Evolutionary conservation across 306 rosid genomes (phyloP), one percentile per base, ranked within the genome.

Genomic region (Quercus variabilis): DNA sequence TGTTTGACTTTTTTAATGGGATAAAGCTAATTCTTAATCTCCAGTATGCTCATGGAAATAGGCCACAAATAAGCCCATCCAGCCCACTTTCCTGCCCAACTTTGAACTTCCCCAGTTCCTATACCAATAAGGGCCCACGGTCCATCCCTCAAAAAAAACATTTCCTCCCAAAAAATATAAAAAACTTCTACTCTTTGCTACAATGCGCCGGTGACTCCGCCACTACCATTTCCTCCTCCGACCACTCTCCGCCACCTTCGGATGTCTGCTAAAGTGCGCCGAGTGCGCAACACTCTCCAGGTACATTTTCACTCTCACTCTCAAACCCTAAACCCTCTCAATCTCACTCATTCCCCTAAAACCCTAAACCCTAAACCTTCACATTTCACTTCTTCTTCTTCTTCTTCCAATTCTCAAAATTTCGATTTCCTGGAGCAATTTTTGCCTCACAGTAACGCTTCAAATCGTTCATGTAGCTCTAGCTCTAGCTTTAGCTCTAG

Each of bases 351-450:
- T 49, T 71, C 52, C 49, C 56, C 64, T 56, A 64, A 54, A 8
- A 41, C 68, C 81, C 55, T 75, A 4, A 77, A 77, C 82, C 77
- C 75, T 75, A 73, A 74, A 23, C 56, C 77, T 73, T 74, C 78
- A 52, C 76, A 19, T 41, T 78, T 33, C 30, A 60, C 11, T 41
- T 52, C 20, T 2, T 79, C 23, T 26, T 25, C 79, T 46, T 70
- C 84, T 33, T 80, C 64, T 11, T 74, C 77, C 68, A 21, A 25
- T 41, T 38, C 30, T 33, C 62, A 70, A 28, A 58, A 38, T 81
- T 85, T 58, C 41, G 80, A 85, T 78, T 90, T 86, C 70, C 54
- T 91, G 10, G 55, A 74, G 14, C 97, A 94, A 72, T 94, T 94
- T 78, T 83, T 88, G 10, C 97, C 97, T n/a, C 75, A 3, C 17